phyloP scores from a whole-genome alignment of 306 rosid genomes.

The Cucumis cinereus region DNA sequence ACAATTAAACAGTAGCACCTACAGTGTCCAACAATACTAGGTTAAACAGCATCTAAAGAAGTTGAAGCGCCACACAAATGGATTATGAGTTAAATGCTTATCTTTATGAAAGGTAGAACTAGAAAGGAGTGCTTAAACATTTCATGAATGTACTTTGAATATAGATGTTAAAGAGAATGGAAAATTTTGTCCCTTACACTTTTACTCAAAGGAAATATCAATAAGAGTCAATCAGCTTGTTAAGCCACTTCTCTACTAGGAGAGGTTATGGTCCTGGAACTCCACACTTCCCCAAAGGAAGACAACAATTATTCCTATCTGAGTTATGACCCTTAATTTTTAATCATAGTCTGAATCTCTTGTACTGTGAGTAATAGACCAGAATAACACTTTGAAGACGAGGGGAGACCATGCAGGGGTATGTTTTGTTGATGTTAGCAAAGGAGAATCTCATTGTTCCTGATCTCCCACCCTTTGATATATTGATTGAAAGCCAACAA shows the following conservation, averaged over 20 bases:
- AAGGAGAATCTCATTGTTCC: neutral
- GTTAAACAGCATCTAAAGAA: slow-evolving; percentile 8
- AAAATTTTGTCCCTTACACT: neutral
- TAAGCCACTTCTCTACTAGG: neutral
- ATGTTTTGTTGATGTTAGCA: neutral
- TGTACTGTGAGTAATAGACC: neutral
- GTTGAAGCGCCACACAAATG: slow-evolving; percentile 5
- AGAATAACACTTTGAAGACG: neutral
- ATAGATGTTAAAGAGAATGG: neutral
- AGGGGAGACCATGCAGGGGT: neutral
- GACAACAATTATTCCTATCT: too few species aligned
- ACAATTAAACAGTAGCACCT: slow-evolving; percentile 92
- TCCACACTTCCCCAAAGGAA: neutral
- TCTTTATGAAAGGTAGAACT: neutral
- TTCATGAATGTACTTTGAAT: neutral
- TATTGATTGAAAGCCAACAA: neutral
- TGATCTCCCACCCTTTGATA: neutral
- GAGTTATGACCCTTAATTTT: too few species aligned
- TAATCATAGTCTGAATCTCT: neutral
- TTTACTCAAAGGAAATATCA: neutral
- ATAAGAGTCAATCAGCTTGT: neutral
- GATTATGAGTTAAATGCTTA: neutral
- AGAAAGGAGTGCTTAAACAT: neutral
- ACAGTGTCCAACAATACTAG: slow-evolving; percentile 19
- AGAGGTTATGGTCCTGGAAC: neutral